Percentiles rank a stretch among this genome's conserved stretches.
Evolutionary conservation across 257 asterid species (phyloP).

Genomic region (Apocynum venetum): DNA sequence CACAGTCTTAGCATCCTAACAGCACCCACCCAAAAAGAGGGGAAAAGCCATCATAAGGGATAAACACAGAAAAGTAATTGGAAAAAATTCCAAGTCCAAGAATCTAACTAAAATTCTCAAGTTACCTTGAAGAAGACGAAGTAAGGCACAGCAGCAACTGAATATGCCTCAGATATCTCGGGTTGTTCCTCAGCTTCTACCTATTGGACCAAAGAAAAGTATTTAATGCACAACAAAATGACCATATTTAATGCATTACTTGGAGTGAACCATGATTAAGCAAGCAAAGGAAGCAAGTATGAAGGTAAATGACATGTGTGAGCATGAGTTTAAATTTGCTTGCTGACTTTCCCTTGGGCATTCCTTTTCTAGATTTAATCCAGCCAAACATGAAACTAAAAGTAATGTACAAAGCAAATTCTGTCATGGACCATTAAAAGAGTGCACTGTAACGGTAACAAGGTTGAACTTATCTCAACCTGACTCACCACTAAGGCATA

Average conservation of each 20-base stretch:
- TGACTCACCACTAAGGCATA: not conserved
- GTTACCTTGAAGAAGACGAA: conserved; percentile 89
- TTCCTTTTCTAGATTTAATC: not conserved
- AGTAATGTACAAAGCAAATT: not conserved
- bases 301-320: not conserved
- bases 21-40: conserved; percentile 4
- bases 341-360: not conserved
- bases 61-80: not conserved
- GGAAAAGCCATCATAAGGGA: not conserved
- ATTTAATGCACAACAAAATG: not conserved
- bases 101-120: not conserved
- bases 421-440: too few relatives aligned
- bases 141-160: conserved; percentile 87
- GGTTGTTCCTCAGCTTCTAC: conserved; percentile 99
- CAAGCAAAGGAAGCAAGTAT: not conserved
- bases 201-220: conserved; percentile 35
- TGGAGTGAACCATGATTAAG: not conserved
- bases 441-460: too few relatives aligned
- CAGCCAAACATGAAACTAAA: not conserved
- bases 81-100: not conserved
- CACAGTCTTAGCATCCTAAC: conserved; percentile 69
- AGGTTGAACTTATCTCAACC: too few relatives aligned
- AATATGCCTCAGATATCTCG: conserved; percentile 77
- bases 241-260: not conserved
- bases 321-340: not conserved